A percentile compares a stretch with the other conserved stretches of the same genome.
Evolutionary conservation across 2,329 filamentous ascomycete genomes (phyloP).

Genomic region (Akanthomyces dipterigenus): DNA sequence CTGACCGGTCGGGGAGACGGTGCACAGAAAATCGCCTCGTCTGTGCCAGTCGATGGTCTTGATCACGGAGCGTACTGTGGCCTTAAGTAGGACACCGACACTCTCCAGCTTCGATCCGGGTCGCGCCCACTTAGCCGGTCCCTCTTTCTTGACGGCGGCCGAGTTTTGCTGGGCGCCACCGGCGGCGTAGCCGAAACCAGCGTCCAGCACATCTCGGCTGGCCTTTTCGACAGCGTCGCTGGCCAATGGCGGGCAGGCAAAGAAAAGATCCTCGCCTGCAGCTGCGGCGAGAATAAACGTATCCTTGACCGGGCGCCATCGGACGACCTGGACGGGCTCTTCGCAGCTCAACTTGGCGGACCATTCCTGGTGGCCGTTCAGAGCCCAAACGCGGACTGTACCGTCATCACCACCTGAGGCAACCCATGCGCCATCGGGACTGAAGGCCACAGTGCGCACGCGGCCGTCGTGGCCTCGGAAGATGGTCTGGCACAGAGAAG

Average conservation of each 20-base stretch:
- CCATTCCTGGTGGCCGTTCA: constrained; percentile 87
- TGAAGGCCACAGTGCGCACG: constrained; percentile 77
- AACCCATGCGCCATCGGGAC: constrained; percentile 77
- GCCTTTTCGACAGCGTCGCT: constrained; percentile 66
- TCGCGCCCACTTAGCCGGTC: constrained; percentile 75
- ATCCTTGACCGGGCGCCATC: constrained; percentile 83
- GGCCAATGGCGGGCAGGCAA: constrained; percentile 70
- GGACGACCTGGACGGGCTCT: constrained; percentile 74
- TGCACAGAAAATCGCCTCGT: constrained; percentile 88
- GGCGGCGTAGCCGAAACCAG: constrained; percentile 89
- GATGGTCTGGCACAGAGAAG: constrained; percentile 78
- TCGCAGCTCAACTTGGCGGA: constrained; percentile 71
- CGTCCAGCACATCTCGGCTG: constrained; percentile 71
- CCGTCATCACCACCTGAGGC: constrained; percentile 94
- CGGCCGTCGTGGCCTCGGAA: constrained; percentile 85
- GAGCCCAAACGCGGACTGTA: constrained; percentile 82
- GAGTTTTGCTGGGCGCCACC: constrained; percentile 51
- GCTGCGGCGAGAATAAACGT: constrained; percentile 76
- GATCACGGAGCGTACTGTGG: constrained; percentile 71
- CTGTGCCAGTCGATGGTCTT: constrained; percentile 93
- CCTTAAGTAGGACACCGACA: constrained; percentile 71
- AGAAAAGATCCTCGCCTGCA: constrained; percentile 75
- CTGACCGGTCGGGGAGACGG: constrained; percentile 75
- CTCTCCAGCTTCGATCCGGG: constrained; percentile 68
- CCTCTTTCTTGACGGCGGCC: constrained; percentile 59